A percentile compares a stretch with the other conserved stretches of the same genome.
Conservation (phyloP, 2,329 filamentous ascomycete genomes). For the Fusarium pseudograminearum region DNA sequence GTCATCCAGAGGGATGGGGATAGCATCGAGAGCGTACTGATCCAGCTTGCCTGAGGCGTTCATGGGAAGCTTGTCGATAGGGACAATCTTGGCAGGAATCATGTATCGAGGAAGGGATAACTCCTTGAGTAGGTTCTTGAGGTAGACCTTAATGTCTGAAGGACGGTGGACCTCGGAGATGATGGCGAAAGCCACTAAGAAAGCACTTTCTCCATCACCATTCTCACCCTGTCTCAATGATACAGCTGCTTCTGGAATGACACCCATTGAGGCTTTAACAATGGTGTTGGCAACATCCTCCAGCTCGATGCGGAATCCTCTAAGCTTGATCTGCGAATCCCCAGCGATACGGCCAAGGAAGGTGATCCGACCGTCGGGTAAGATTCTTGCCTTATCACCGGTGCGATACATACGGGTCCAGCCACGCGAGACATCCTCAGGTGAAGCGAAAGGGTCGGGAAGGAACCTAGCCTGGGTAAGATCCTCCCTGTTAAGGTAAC, state of each 20-base stretch:
- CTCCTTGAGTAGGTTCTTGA: not conserved
- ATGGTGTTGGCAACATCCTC: slow-evolving; percentile 13
- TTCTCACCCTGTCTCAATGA: not conserved
- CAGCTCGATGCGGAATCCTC: slow-evolving; percentile 15
- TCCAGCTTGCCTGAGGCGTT: slow-evolving; percentile 11
- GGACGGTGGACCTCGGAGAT: not conserved
- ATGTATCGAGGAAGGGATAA: slow-evolving; percentile 4
- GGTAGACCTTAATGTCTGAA: not conserved
- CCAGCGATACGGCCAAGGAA: slow-evolving; percentile 5
- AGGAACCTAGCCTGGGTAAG: slow-evolving; percentile 1
- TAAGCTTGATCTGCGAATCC: slow-evolving; percentile 11
- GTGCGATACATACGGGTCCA: slow-evolving; percentile 10
- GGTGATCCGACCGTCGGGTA: not conserved
- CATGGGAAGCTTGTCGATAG: not conserved
- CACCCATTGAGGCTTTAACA: not conserved
- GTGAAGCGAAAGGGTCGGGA: not conserved
- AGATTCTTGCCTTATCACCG: slow-evolving; percentile 7
- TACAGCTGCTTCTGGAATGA: not conserved
- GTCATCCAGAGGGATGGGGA: not conserved
- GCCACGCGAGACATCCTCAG: not conserved
- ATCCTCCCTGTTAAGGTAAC: slow-evolving; percentile 4
- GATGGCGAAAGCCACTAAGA: slow-evolving; percentile 1
- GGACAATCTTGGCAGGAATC: not conserved
- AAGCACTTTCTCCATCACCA: slow-evolving; percentile 5
- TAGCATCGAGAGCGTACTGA: not conserved